Percentiles rank a stretch among this genome's conserved stretches.
Conservation (phyloP, 768 basidiomycete genomes). For the Lactifluus volemus region DNA sequence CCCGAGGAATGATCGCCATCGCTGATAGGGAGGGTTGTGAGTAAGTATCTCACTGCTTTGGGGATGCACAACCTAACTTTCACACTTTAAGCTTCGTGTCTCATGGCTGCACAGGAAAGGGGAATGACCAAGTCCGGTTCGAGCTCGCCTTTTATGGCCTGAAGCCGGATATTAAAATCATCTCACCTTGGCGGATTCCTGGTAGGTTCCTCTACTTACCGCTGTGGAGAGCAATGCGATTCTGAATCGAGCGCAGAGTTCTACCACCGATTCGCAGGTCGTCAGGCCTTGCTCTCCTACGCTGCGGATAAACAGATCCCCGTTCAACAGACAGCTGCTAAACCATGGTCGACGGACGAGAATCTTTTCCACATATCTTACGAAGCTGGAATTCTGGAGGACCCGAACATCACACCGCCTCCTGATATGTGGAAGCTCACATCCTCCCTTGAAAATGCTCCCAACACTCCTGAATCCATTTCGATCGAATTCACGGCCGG, state of each 20-base stretch:
- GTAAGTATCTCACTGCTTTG: constrained; percentile 39
- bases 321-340: constrained; percentile 89
- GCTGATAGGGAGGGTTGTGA: constrained; percentile 93
- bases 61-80: not conserved
- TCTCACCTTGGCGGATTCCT: constrained; percentile 96
- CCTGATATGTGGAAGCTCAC: constrained; percentile 99
- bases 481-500: constrained; percentile 81
- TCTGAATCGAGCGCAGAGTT: constrained; percentile 48
- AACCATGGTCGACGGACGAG: constrained; percentile 99
- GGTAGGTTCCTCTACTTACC: constrained; percentile 36
- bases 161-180: constrained; percentile 97
- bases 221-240: not conserved
- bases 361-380: constrained; percentile 99
- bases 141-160: constrained; percentile 98
- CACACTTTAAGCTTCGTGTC: constrained; percentile 65
- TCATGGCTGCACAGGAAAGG: constrained; percentile 99
- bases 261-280: constrained; percentile 95
- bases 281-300: constrained; percentile 85
- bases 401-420: constrained; percentile 91
- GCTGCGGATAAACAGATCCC: constrained; percentile 86
- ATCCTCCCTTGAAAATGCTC: constrained; percentile 71
- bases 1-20: constrained; percentile 94
- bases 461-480: constrained; percentile 68
- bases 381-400: constrained; percentile 97
- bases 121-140: constrained; percentile 99